Percentiles rank a stretch among this genome's conserved stretches.
Conservation (phyloP, 768 basidiomycete genomes). For the Naganishia kalamii region DNA sequence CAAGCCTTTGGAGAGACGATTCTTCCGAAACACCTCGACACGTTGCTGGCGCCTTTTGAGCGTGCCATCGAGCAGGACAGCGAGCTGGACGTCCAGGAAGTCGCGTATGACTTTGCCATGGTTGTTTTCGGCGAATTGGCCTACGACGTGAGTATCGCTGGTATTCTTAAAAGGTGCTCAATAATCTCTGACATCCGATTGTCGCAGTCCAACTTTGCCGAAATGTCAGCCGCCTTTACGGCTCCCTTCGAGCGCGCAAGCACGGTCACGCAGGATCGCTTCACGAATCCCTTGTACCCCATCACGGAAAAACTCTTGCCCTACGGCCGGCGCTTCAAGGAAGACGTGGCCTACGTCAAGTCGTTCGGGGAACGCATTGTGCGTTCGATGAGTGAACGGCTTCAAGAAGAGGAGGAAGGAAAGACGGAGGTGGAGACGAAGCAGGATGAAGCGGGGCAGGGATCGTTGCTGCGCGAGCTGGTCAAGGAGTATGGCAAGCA, state of each 20-base stretch:
- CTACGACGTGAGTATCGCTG: conserved; percentile 28
- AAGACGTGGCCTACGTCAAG: conserved; percentile 21
- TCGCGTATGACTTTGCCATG: conserved; percentile 25
- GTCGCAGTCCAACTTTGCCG: conserved; percentile 20
- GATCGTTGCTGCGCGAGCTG: conserved; percentile 21
- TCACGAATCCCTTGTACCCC: conserved; percentile 26
- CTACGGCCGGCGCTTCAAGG: conserved; percentile 8
- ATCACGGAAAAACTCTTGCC: conserved; percentile 19
- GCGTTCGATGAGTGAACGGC: conserved; percentile 12
- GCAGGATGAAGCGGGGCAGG: neutral
- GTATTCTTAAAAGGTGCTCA: neutral
- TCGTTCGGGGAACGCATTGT: conserved; percentile 24
- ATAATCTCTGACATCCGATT: neutral
- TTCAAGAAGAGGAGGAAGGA: conserved; percentile 18
- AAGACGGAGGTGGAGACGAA: neutral
- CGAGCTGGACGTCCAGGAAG: conserved; percentile 25
- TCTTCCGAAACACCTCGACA: conserved; percentile 25
- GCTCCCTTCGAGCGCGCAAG: conserved; percentile 25
- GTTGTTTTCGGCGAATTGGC: conserved; percentile 33
- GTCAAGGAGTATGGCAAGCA: conserved; percentile 16
- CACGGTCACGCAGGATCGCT: conserved; percentile 20
- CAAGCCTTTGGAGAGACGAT: conserved; percentile 20
- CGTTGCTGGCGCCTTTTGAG: conserved; percentile 2
- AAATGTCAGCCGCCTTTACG: conserved; percentile 13
- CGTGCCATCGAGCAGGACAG: neutral